Evolutionary conservation across 2,329 filamentous ascomycete species (phyloP).

Genomic region (Colletotrichum paranaense): DNA sequence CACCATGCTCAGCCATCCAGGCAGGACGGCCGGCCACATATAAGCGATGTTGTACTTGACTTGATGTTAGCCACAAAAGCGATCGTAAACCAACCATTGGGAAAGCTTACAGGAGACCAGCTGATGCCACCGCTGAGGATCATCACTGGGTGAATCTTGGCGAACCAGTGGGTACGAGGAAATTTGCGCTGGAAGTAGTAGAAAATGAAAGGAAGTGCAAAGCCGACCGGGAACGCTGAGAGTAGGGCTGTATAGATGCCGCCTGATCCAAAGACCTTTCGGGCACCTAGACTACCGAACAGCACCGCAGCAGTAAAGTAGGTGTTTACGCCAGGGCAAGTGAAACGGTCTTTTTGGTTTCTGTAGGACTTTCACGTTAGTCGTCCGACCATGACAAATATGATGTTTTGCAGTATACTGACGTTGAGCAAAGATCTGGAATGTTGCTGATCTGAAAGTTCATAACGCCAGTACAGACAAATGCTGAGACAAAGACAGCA

Average conservation of each 20-base stretch:
- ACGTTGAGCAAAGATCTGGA: constrained; percentile 41
- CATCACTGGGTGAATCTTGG: constrained; percentile 53
- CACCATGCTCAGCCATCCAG: constrained; percentile 55
- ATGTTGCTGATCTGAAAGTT: constrained; percentile 48
- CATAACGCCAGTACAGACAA: constrained; percentile 48
- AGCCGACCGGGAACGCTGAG: constrained; percentile 49
- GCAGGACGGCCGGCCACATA: constrained; percentile 55
- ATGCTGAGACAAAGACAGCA: constrained; percentile 47
- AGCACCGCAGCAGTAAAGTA: constrained; percentile 52
- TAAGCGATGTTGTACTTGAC: constrained; percentile 53
- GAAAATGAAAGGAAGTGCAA: constrained; percentile 45
- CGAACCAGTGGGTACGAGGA: constrained; percentile 45
- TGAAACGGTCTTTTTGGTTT: constrained; percentile 40
- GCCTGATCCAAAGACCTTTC: constrained; percentile 49
- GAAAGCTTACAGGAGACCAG: constrained; percentile 43
- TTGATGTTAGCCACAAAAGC: neutral
- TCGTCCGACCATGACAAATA: too few species aligned
- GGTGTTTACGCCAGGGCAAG: constrained; percentile 45
- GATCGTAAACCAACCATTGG: too few species aligned
- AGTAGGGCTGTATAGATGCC: constrained; percentile 49
- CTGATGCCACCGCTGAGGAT: constrained; percentile 48
- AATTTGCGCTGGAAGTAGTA: constrained; percentile 47
- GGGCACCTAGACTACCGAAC: constrained; percentile 54
- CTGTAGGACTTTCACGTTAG: neutral
- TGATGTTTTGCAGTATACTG: neutral